Evolutionary conservation across 148 eudicot genomes (phyloP).

Genomic region (Silene latifolia): DNA sequence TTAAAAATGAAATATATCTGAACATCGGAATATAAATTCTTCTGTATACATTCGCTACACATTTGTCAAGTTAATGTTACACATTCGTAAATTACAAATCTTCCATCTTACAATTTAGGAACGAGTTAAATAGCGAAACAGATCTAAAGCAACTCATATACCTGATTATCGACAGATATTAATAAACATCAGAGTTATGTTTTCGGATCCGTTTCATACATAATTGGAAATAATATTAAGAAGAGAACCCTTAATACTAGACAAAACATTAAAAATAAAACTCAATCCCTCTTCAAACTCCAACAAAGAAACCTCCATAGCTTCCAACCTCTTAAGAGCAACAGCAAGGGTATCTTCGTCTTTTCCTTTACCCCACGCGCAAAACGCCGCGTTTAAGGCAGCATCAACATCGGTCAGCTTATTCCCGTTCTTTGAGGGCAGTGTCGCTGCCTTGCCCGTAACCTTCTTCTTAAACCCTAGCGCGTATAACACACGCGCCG

Average conservation of each 20-base stretch:
- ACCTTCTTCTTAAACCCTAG: constrained; percentile 2
- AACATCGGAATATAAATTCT: no score
- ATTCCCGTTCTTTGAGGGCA: constrained; percentile 8
- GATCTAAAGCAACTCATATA: no score
- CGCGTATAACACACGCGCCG: constrained; percentile 19
- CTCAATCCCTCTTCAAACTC: constrained; percentile 13
- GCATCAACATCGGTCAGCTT: constrained; percentile 21
- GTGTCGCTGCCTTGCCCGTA: not conserved
- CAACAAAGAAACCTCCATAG: constrained; percentile 18
- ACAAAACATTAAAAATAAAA: not conserved
- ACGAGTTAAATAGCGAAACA: no score
- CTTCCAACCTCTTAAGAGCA: constrained; percentile 22
- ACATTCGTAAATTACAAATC: no score
- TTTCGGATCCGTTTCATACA: no score
- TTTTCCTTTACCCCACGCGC: not conserved
- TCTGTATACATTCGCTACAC: no score
- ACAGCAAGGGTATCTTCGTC: constrained; percentile 5
- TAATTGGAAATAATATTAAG: not conserved
- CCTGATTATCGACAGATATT: no score
- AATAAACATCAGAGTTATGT: no score
- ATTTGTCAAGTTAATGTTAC: no score
- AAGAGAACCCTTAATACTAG: not conserved
- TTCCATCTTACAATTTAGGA: no score
- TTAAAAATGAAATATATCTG: no score
- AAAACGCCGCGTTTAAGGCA: not conserved